These are phyloP conservation scores for Hypoxylon perforatum DNA, from an alignment of 495 filamentous ascomycete genomes.

Conservation along the genomic window DNA sequence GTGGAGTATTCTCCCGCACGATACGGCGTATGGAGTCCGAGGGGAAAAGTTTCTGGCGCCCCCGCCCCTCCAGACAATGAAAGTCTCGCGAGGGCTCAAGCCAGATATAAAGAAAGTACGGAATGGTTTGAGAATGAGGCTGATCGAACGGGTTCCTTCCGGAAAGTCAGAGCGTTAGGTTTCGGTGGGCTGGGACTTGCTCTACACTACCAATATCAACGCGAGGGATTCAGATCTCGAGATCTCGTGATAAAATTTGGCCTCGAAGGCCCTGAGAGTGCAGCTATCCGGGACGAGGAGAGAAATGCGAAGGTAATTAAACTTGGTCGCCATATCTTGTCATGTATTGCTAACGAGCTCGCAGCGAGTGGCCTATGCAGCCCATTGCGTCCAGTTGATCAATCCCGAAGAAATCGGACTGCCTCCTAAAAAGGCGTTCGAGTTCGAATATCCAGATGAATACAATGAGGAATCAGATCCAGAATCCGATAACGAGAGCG, in stretches of 20 bases:
- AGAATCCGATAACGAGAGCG: slow-evolving; percentile 4
- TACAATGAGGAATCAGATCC: background rate
- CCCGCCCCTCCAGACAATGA: too few species aligned
- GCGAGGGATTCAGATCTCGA: background rate
- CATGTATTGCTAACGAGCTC: slow-evolving; percentile 1
- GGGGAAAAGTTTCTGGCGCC: too few species aligned
- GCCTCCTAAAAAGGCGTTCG: background rate
- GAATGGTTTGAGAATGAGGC: background rate
- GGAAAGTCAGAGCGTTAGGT: too few species aligned
- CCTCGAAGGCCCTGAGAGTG: background rate
- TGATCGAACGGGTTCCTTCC: too few species aligned
- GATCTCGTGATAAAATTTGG: slow-evolving; percentile 18
- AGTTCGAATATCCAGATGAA: background rate
- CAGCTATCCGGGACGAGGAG: slow-evolving; percentile 5
- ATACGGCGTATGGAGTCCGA: too few species aligned
- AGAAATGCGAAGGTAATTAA: slow-evolving; percentile 4
- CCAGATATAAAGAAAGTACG: background rate
- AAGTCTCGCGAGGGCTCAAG: too few species aligned
- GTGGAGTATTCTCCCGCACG: too few species aligned
- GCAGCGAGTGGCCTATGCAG: slow-evolving; percentile 22
- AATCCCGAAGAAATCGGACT: slow-evolving; percentile 2
- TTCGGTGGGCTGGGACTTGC: slow-evolving; percentile 23
- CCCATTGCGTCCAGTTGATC: slow-evolving; percentile 26
- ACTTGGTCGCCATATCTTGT: background rate
- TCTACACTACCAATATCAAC: slow-evolving; percentile 1